Conservation (phyloP, 2,329 filamentous ascomycete species). For the Fonsecaea pugnacius region DNA sequence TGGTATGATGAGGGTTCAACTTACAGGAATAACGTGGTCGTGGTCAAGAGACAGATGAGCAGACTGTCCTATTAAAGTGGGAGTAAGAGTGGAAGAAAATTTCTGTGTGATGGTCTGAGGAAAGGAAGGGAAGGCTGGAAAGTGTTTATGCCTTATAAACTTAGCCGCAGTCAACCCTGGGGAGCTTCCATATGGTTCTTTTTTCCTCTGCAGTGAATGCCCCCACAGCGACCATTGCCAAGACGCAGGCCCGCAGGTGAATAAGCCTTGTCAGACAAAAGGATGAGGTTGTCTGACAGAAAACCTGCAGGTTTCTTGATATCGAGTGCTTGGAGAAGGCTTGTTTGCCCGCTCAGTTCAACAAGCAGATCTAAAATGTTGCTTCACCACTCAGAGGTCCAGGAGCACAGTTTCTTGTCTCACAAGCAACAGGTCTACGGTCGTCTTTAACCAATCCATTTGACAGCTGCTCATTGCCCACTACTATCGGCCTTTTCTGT, state of each 20-base stretch:
- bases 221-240: neutral
- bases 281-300: neutral
- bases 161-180: slow-evolving; percentile 4
- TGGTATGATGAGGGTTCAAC: neutral
- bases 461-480: neutral
- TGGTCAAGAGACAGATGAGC: slow-evolving; percentile 3
- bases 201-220: neutral
- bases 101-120: slow-evolving; percentile 10
- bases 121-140: slow-evolving; percentile 9
- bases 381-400: neutral
- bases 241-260: neutral
- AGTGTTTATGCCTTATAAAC: slow-evolving; percentile 9
- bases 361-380: neutral
- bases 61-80: slow-evolving; percentile 4
- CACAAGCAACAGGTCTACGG: neutral
- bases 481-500: neutral
- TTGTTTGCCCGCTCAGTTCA: neutral
- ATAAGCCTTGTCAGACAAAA: neutral
- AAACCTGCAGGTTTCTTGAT: neutral
- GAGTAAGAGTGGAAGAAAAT: slow-evolving; percentile 4
- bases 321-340: neutral
- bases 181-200: slow-evolving; percentile 6
- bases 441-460: neutral
- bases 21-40: slow-evolving; percentile 6
- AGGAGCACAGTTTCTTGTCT: neutral